These are phyloP conservation scores for Epipyxis sp. DNA, from an alignment of 108 stramenopile genomes.

Conservation along the genomic window DNA sequence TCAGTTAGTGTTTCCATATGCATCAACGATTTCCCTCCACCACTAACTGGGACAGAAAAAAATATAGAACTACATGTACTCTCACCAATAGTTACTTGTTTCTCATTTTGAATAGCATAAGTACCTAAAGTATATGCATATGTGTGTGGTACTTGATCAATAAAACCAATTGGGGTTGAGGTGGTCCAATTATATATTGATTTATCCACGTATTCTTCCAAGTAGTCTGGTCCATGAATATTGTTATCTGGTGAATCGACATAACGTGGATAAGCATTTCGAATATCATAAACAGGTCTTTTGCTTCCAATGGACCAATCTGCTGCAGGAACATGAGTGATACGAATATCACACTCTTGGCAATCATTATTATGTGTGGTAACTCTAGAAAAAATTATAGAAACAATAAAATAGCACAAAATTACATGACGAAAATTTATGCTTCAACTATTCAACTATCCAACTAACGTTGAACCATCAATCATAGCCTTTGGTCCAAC, in stretches of 20 bases:
- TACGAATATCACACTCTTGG: conserved; percentile 65
- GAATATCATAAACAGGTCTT: conserved; percentile 63
- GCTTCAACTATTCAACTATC: not conserved
- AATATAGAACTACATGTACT: conserved; percentile 61
- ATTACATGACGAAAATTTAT: not conserved
- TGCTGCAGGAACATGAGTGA: conserved; percentile 66
- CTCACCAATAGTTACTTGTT: conserved; percentile 71
- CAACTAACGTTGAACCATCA: not conserved
- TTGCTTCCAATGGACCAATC: conserved; percentile 49
- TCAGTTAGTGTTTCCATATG: conserved; percentile 64
- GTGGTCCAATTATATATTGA: conserved; percentile 44
- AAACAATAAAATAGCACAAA: not conserved
- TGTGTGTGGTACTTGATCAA: conserved; percentile 66
- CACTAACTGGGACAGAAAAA: conserved; percentile 41
- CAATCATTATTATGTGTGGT: conserved; percentile 37
- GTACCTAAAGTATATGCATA: conserved; percentile 70
- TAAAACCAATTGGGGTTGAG: conserved; percentile 54
- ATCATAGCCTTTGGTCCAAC: not conserved
- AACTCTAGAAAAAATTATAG: not conserved
- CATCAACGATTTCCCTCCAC: conserved; percentile 64
- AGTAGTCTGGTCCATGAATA: conserved; percentile 56
- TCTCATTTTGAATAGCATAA: conserved; percentile 74
- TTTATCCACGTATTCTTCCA: conserved; percentile 40
- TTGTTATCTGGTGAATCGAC: conserved; percentile 44
- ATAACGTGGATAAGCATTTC: conserved; percentile 70